Evolutionary conservation across 2,329 filamentous ascomycete genomes (phyloP).

Genomic region (Nemania diffusa): DNA sequence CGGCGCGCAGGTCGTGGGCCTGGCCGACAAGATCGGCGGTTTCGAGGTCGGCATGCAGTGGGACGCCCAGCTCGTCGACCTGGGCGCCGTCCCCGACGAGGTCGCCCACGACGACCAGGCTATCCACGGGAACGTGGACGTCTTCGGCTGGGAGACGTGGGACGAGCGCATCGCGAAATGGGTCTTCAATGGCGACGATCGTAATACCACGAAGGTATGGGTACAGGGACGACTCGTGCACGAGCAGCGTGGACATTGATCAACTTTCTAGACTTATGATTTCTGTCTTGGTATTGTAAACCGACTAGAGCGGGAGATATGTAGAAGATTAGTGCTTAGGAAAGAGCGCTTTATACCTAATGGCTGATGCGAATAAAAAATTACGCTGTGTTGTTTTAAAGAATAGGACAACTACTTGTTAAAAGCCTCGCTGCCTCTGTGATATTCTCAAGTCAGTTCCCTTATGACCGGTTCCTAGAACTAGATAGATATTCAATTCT

Average conservation of each 20-base stretch:
- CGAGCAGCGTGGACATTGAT: constrained; percentile 49
- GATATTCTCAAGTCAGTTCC: too few species aligned
- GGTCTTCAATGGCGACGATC: constrained; percentile 92
- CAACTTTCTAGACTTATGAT: background rate
- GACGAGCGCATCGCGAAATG: constrained; percentile 89
- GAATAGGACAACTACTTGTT: too few species aligned
- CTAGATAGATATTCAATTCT: background rate
- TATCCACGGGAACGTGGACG: constrained; percentile 75
- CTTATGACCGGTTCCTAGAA: too few species aligned
- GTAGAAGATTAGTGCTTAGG: background rate
- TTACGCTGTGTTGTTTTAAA: background rate
- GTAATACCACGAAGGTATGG: constrained; percentile 91
- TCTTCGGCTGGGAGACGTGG: constrained; percentile 94
- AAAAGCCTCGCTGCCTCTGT: too few species aligned
- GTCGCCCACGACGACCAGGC: constrained; percentile 48
- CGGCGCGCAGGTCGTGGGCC: constrained; percentile 82
- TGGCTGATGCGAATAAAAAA: background rate
- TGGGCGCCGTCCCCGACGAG: constrained; percentile 63
- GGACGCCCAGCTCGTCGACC: constrained; percentile 85
- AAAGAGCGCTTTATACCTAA: constrained; percentile 4
- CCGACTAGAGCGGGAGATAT: constrained; percentile 4
- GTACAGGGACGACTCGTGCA: constrained; percentile 87
- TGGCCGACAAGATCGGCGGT: constrained; percentile 76
- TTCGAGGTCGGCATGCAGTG: constrained; percentile 90
- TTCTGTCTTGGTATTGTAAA: background rate